Evolutionary conservation across 352 stramenopile species (phyloP), one percentile per base, ranked within the genome.

Genomic region (Saprolegnia diclina): DNA sequence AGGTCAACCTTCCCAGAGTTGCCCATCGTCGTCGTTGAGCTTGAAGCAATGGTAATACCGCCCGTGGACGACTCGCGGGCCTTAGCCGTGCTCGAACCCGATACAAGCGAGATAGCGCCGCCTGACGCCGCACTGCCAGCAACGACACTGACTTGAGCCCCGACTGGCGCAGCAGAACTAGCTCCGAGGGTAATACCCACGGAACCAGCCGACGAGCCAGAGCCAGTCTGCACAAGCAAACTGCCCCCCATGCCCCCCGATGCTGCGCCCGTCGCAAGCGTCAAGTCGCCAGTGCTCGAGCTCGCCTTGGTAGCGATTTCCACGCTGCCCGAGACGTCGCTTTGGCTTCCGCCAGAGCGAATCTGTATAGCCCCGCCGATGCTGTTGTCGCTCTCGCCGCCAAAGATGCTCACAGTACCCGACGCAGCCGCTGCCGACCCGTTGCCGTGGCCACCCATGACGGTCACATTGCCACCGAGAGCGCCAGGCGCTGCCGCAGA

Each of bases 251-350:
- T 48, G 42, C 42, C 42, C 42, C 42, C 42, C 42, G 42, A n/a
- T 48, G 42, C 42, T n/a, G 18, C 42, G 42, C 57, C 57, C 9
- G 57, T 66, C 4, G 40, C 24, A 11, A 66, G 32, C 22, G 57
- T 52, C 9, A 72, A 72, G 19, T 55, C 71, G 40, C 72, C 74
- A 16, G 40, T 52, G 37, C 63, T 42, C 32, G 77, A 75, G 46
- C 66, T 76, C 67, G 76, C 71, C 18, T 79, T 75, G 22, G 76
- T 79, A 9, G 67, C 72, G 55, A 90, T 74, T 29, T 81, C 72
- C 21, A 90, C 71, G 18, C 67, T 55, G 5, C 82, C 82, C 53
- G 75, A 79, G 24, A 56, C 73, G 46, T 69, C 70, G 26, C 71
- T 37, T 21, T 65, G 56, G 64, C 75, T 66, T 35, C 19, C 40